Base-by-base conservation (phyloP, 148 eudicot genomes). In the Cornus suecica region DNA sequence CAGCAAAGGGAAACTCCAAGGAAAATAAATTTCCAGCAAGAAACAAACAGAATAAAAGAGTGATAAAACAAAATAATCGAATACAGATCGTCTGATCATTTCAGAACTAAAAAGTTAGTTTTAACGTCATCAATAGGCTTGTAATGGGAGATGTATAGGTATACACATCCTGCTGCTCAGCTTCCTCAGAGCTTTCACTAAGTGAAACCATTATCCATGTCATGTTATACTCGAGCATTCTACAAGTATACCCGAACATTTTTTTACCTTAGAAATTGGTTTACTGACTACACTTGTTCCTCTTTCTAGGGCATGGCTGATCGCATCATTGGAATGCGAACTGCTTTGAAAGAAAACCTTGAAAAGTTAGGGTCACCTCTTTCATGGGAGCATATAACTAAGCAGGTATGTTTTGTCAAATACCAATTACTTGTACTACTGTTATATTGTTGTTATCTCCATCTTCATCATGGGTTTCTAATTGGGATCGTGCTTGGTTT, bases 321-420 rank as follows among this genome's bases (percentile, higher is more conserved):
- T 61, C 89, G 99, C 16, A 95, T 95, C 74, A 95, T 95, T 32
- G 99, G 97, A 52, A 86, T 95, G 97, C 87, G 99, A 79, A 89
- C 87, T 65, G 79, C 97, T 81, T 80, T 95, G 27, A 77, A 88
- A 61, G 93, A 90, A 30, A 95, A 89, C 81, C 90, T 95, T 41
- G 97, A 95, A 63, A 89, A 89, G 69, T 73, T 95, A 81, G 97
- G 97, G 1, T 95, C 99, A 30, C 87, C 94, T 2, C 78, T 95
- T 11, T 82, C 99, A n/a, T 95, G 99, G 99, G 97, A 95, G 79
- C 99, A 95, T 81, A 85, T 95, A 78, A 95, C 97, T 28, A 92
- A 95, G 18, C 99, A 94, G 97, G 99, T 92, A 75, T 64, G 1
- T 14, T 26, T 52, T 5, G 25, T 37, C 45, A 64, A 41, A 74